phyloP scores from a whole-genome alignment of 208 protist species.

The Lotmaria passim region DNA sequence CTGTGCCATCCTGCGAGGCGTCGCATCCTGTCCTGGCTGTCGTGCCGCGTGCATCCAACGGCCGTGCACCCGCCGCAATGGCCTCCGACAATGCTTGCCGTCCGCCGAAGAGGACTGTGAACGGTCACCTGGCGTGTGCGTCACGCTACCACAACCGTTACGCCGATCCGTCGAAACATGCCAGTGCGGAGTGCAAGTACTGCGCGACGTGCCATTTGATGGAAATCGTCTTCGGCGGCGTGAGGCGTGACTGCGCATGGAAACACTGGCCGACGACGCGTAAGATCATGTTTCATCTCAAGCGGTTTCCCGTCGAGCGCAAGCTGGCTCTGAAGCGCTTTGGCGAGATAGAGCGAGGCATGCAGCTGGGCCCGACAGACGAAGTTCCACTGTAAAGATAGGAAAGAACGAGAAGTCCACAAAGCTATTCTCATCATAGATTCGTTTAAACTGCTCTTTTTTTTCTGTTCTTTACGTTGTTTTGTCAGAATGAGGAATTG shows the following conservation, averaged over 20 bases:
- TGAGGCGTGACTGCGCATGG: conserved; percentile 52
- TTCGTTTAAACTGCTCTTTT: conserved; percentile 1
- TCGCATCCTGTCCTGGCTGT: neutral
- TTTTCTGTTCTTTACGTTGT: neutral
- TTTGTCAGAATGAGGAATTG: too few species aligned
- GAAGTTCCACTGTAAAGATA: conserved; percentile 23
- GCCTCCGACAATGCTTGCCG: neutral
- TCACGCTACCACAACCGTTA: conserved; percentile 71
- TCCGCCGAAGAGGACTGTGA: neutral
- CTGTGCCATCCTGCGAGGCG: too few species aligned
- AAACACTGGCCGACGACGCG: conserved; percentile 63
- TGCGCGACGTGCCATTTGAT: conserved; percentile 77
- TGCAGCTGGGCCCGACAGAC: conserved; percentile 35
- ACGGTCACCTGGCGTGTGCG: conserved; percentile 29
- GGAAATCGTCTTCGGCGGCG: conserved; percentile 72
- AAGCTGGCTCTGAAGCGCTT: conserved; percentile 49
- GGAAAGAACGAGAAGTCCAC: neutral
- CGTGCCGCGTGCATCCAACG: neutral
- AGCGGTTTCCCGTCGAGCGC: conserved; percentile 40
- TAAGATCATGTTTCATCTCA: conserved; percentile 60
- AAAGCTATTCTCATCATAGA: too few species aligned
- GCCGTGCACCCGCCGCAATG: neutral
- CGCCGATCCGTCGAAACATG: conserved; percentile 44
- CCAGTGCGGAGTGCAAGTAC: conserved; percentile 57
- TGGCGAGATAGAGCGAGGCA: conserved; percentile 34